These are phyloP conservation scores for Russula earlei DNA, from an alignment of 768 basidiomycete genomes.

Conservation along the genomic window DNA sequence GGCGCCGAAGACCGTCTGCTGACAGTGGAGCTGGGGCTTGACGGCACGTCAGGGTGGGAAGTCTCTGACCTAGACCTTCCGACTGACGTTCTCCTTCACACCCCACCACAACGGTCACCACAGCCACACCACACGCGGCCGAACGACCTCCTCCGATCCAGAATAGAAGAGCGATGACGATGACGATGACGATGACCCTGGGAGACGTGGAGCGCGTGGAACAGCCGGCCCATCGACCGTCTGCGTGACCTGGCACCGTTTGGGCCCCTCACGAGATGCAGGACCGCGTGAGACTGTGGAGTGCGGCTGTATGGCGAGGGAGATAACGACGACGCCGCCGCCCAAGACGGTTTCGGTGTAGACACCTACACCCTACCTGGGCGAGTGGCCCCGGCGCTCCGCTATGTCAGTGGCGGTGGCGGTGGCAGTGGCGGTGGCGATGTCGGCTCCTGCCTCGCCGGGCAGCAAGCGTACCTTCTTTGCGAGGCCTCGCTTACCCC, in stretches of 20 bases:
- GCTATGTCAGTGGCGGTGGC: background rate
- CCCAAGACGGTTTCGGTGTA: background rate
- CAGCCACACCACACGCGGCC: too few species aligned
- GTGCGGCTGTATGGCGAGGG: too few species aligned
- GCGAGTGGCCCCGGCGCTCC: background rate
- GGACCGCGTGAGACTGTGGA: background rate
- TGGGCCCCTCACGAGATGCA: background rate
- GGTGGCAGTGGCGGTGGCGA: background rate
- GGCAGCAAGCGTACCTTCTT: background rate
- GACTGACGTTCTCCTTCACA: too few species aligned
- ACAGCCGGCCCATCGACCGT: background rate
- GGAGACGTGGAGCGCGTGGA: too few species aligned
- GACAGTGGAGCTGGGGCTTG: background rate
- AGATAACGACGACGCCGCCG: too few species aligned
- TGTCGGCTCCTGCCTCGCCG: background rate
- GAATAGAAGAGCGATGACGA: too few species aligned
- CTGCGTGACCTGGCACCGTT: background rate
- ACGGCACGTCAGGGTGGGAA: background rate
- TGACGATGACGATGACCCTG: too few species aligned
- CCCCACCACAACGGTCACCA: too few species aligned
- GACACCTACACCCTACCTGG: background rate
- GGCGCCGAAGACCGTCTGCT: background rate
- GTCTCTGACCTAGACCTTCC: constrained; percentile 2
- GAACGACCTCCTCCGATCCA: too few species aligned
- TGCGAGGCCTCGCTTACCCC: too few species aligned